Evolutionary conservation across 78 protist species (phyloP), one percentile per base, ranked within the genome.

Genomic region (Carpediemonas membranifera): DNA sequence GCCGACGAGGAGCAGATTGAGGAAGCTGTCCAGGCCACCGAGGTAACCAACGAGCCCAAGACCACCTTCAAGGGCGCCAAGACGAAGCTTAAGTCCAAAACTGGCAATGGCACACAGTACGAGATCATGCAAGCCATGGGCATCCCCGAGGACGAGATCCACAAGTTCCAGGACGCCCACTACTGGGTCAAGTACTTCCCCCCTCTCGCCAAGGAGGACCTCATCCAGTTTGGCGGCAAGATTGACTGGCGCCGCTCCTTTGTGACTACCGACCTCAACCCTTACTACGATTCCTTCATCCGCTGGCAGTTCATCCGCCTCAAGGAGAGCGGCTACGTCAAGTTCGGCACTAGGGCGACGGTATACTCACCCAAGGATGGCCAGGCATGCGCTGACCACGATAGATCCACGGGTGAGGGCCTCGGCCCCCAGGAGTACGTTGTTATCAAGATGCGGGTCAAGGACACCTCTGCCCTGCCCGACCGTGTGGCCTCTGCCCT

Each of bases 331-430:
- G 82, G 59, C 35, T 78, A 87, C 69, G 71, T 94, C 43, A 58
- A 1, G 18, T 88, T 84, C 52, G 87, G 92, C 27, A 76, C 78
- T 63, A 54, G 94, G 27, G 7, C 1, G n/a, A 43, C 76, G 34
- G 78, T 97, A 58, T 97, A 77, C 87, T 88, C 98, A 16, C 86
- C 93, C 28, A 54, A 50, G 31, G 98, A 94, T 80, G 69, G 69
- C 19, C 99, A 97, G 73, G 96, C 96, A 37, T 97, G 99, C 77
- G 88, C 90, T 34, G 99, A 97, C 84, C 99, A 97, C 87, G 99
- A 97, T 60, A 73, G 64, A 16, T 28, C 51, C 3, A 50, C 3
- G 36, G 83, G 78, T 2, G 73, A 71, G 34, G 77, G 72, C 31
- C 71, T 71, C 24, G 18, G 18, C 28, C 72, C 73, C 28, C 96